phyloP scores from a whole-genome alignment of 129 eudicot species.

The Erigeron canadensis region DNA sequence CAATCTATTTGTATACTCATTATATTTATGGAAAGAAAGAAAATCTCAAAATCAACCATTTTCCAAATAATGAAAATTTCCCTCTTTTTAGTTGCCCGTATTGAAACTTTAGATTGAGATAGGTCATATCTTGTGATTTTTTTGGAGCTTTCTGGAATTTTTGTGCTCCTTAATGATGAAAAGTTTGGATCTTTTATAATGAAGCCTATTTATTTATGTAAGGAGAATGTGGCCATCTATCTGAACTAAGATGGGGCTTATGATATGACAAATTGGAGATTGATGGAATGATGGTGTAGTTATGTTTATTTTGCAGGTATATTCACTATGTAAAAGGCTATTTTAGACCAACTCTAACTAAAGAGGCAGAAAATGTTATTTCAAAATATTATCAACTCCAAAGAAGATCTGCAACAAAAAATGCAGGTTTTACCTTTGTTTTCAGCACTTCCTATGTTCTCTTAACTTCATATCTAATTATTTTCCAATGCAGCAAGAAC shows the following conservation, averaged over 20 bases:
- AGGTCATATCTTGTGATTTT: too few species aligned
- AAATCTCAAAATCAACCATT: too few species aligned
- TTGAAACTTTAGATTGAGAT: too few species aligned
- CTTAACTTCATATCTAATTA: constrained; percentile 5
- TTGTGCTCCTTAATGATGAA: too few species aligned
- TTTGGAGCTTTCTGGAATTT: too few species aligned
- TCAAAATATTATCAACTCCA: constrained; percentile 92
- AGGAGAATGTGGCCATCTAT: not conserved
- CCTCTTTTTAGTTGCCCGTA: too few species aligned
- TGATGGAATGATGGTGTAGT: not conserved
- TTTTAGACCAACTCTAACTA: constrained; percentile 75
- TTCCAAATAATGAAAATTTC: too few species aligned
- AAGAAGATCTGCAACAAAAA: constrained; percentile 76
- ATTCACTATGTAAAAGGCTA: constrained; percentile 75
- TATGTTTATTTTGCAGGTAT: constrained; percentile 48
- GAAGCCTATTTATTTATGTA: not conserved
- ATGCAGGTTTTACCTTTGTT: constrained; percentile 55
- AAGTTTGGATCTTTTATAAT: too few species aligned
- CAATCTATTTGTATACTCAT: not conserved
- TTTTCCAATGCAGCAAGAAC: constrained; percentile 66
- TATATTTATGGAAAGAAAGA: not conserved
- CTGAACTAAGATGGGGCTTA: not conserved
- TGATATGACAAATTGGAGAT: not conserved
- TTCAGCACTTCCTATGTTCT: constrained; percentile 4
- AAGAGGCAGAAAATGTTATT: constrained; percentile 86